A percentile compares a stretch with the other conserved stretches of the same genome.
Conservation (phyloP, 2,329 filamentous ascomycete species). For the Colletotrichum brevisporum region DNA sequence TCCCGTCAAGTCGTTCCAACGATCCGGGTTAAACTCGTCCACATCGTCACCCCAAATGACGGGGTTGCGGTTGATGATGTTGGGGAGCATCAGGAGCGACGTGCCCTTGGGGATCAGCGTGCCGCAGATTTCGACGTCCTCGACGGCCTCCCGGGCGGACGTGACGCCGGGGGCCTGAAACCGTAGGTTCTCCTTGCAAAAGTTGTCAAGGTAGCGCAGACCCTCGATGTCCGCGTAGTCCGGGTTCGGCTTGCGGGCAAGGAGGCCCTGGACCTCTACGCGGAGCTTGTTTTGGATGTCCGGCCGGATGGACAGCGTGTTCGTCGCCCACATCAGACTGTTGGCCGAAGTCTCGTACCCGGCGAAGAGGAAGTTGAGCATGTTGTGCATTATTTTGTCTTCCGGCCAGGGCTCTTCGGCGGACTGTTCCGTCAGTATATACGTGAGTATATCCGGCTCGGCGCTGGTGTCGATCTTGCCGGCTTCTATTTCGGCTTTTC, state of each 20-base stretch:
- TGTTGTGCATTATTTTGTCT: slow-evolving; percentile 54
- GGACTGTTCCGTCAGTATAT: slow-evolving; percentile 50
- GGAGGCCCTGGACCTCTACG: slow-evolving; percentile 56
- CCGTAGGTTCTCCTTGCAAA: slow-evolving; percentile 60
- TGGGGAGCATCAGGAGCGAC: slow-evolving; percentile 51
- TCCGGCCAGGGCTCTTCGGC: slow-evolving; percentile 40
- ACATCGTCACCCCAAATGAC: slow-evolving; percentile 55
- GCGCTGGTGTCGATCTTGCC: slow-evolving; percentile 36
- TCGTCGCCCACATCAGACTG: slow-evolving; percentile 57
- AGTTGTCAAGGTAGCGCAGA: slow-evolving; percentile 57
- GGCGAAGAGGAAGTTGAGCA: slow-evolving; percentile 60
- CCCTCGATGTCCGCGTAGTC: slow-evolving; percentile 54
- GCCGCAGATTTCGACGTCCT: slow-evolving; percentile 52
- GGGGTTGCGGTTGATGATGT: slow-evolving; percentile 53
- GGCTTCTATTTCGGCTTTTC: slow-evolving; percentile 43
- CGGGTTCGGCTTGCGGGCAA: slow-evolving; percentile 53
- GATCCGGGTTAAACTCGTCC: slow-evolving; percentile 53
- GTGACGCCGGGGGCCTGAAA: slow-evolving; percentile 55
- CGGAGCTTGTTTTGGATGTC: slow-evolving; percentile 55
- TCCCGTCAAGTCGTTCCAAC: slow-evolving; percentile 51
- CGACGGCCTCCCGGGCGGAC: slow-evolving; percentile 48
- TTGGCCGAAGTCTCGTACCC: slow-evolving; percentile 62
- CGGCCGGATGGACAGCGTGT: slow-evolving; percentile 53
- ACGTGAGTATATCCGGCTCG: slow-evolving; percentile 49
- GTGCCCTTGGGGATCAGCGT: slow-evolving; percentile 54